Evolutionary conservation across 768 basidiomycete genomes (phyloP).

Genomic region (Rhodotorula babjevae): DNA sequence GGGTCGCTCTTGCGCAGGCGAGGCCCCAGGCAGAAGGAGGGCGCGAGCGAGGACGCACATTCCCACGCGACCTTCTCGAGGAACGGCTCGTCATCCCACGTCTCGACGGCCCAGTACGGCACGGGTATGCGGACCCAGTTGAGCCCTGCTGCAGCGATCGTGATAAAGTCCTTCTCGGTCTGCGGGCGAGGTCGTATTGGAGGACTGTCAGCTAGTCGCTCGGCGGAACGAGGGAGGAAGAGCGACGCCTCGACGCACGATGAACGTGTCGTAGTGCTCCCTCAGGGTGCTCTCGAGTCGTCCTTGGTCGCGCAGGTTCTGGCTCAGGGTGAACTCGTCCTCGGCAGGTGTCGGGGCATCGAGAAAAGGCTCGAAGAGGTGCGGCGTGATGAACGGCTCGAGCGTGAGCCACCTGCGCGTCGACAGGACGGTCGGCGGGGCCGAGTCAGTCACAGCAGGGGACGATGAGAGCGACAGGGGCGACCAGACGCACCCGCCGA

Average conservation of each 20-base stretch:
- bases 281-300: conserved; percentile 48
- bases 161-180: conserved; percentile 91
- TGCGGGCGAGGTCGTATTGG: conserved; percentile 42
- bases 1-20: no score
- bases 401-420: conserved; percentile 34
- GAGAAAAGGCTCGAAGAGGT: conserved; percentile 50
- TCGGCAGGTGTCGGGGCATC: conserved; percentile 52
- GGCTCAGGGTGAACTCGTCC: conserved; percentile 77
- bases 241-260: conserved; percentile 55
- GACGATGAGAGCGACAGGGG: not conserved
- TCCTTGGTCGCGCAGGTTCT: conserved; percentile 58
- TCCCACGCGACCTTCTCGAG: conserved; percentile 75
- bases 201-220: not conserved
- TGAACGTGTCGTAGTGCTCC: conserved; percentile 83
- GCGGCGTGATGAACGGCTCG: conserved; percentile 54
- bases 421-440: not conserved
- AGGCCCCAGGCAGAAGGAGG: no score
- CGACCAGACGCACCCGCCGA: conserved; percentile 59
- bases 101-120: conserved; percentile 87
- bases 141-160: conserved; percentile 87
- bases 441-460: no score
- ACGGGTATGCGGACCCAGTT: conserved; percentile 88
- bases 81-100: conserved; percentile 70
- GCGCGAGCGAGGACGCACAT: conserved; percentile 45
- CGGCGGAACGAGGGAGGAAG: not conserved